Percentiles rank a stretch among this genome's conserved stretches.
Conservation (phyloP, 805 yeast species). For the Pichia thaimueangensis region DNA sequence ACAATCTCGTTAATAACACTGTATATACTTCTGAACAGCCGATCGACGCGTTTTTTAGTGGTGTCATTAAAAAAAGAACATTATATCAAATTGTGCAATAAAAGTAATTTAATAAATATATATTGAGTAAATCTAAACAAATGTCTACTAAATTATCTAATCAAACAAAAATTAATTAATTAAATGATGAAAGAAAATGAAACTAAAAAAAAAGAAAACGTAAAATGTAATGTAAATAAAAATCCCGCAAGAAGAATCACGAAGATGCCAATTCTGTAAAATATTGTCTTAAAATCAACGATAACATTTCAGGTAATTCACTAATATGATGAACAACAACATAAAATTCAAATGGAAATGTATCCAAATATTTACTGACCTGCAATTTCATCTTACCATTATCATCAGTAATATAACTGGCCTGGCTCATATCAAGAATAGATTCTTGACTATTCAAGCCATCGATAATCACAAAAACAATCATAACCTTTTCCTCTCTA, state of each 20-base stretch:
- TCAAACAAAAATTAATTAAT: no score
- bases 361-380: constrained; percentile 80
- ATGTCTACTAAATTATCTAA: no score
- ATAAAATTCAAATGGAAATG: constrained; percentile 95
- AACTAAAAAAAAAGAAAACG: not conserved
- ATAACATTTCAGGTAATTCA: constrained; percentile 87
- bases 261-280: constrained; percentile 57
- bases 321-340: constrained; percentile 85
- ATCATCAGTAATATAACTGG: constrained; percentile 64
- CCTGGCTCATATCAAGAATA: constrained; percentile 92
- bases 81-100: no score
- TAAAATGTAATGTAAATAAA: not conserved
- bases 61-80: no score
- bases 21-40: no score
- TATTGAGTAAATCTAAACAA: no score
- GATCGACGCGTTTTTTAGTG: no score
- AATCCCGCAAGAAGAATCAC: constrained; percentile 2
- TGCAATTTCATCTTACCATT: constrained; percentile 66
- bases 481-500: constrained; percentile 85
- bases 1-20: no score
- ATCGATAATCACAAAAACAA: constrained; percentile 90
- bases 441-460: constrained; percentile 81
- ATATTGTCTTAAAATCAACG: constrained; percentile 85
- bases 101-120: no score
- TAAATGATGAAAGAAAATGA: not conserved